These are phyloP conservation scores for Acanthamoeba triangularis DNA, from an alignment of 208 protist species.

Conservation along the genomic window DNA sequence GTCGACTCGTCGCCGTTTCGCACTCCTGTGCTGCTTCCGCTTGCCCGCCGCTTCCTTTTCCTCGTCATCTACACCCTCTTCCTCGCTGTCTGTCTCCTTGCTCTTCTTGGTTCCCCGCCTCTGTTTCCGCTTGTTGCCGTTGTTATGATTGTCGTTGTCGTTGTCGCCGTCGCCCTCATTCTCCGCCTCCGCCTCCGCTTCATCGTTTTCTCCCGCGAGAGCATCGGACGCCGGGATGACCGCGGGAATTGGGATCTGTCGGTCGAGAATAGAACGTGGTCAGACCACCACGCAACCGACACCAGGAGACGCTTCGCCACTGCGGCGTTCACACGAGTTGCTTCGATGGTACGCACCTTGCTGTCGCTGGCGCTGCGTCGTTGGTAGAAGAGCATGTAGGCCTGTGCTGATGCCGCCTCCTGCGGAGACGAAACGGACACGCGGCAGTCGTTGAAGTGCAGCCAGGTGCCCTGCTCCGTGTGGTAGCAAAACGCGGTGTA, in stretches of 20 bases:
- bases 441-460: slow-evolving; percentile 58
- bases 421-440: slow-evolving; percentile 29
- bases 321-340: neutral
- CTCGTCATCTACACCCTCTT: neutral
- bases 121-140: neutral
- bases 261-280: neutral
- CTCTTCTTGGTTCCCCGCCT: neutral
- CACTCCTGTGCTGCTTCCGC: neutral
- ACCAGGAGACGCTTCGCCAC: neutral
- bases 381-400: slow-evolving; percentile 65
- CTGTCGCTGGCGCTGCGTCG: neutral
- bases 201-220: neutral
- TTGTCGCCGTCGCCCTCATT: neutral
- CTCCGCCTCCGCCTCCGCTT: neutral
- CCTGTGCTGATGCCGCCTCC: slow-evolving; percentile 41
- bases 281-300: neutral
- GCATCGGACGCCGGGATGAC: neutral
- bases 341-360: neutral
- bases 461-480: slow-evolving; percentile 55
- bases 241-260: neutral
- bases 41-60: neutral
- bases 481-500: slow-evolving; percentile 62
- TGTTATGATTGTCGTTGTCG: neutral
- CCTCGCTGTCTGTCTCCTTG: neutral
- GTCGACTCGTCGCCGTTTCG: neutral